Base-by-base conservation (phyloP, 495 filamentous ascomycete species). In the Penicillium robsamsonii region DNA sequence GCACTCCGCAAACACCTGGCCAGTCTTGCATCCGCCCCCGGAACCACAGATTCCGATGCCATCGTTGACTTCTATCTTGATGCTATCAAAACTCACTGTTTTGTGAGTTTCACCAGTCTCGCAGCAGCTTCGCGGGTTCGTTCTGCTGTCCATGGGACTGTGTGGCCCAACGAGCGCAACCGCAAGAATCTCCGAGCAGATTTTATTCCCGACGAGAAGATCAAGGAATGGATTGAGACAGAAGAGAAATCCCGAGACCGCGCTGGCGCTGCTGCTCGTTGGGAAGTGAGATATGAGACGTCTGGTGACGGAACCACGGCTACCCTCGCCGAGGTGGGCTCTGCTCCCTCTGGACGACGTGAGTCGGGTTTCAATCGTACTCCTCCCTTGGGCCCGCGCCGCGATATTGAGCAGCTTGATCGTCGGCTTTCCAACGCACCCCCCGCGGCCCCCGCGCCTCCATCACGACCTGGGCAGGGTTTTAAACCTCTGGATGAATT, bases 151-250 rank as follows among this genome's bases (percentile, higher is more conserved):
- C 94, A 98, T 66, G 81, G 81, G 40, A 81, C 79, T 4, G 77
- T 91, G 38, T 98, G 91, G 90, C 94, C 94, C 1, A 83, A 90
- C 38, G 94, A 97, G 70, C 83, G 86, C 47, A 87, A 87, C 44
- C 83, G 94, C 38, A 93, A 94, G 68, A 81, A 81, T 3, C 81
- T 98, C 5, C 96, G 88, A 82, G 90, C 87, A 4, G 94, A 98
- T 61, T 98, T 96, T 66, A 81, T 97, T 6, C 94, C 94, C 0
- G 83, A 88, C 52, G 83, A 90, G 24, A 81, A 82, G 55, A 74
- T 95, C 12, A 63, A 73, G 22, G 81, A 87, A 42, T 98, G 92
- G 92, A 83, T 95, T 49, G 75, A 80, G 10, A 78, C 68, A 9
- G 91, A 96, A 68, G 72, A 86, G 67, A 66, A 75, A 12, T 76